A percentile compares a stretch with the other conserved stretches of the same genome.
phyloP scores from a whole-genome alignment of 2,329 filamentous ascomycete genomes.

The Helotiales sp. region DNA sequence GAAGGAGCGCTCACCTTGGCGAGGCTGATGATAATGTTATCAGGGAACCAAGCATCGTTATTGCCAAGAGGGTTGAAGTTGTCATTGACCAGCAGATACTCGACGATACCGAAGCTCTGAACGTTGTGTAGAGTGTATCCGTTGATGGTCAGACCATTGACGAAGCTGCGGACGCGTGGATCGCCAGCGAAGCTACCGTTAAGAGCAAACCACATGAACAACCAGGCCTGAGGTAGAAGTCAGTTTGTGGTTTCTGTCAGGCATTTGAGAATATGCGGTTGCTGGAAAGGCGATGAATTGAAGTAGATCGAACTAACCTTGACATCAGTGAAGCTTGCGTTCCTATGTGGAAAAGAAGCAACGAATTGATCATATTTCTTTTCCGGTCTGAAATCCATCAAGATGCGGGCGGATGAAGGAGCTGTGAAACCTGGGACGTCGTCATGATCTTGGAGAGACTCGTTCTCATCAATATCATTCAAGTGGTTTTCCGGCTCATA shows the following conservation, averaged over 20 bases:
- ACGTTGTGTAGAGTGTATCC: background rate
- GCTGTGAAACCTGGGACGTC: background rate
- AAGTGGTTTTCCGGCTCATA: background rate
- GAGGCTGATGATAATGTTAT: background rate
- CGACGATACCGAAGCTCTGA: background rate
- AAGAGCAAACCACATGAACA: background rate
- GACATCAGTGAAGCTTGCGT: background rate
- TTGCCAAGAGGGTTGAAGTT: background rate
- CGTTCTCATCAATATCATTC: background rate
- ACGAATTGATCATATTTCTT: background rate
- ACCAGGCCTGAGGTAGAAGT: background rate
- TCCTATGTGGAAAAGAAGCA: background rate
- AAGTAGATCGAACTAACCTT: background rate
- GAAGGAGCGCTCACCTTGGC: background rate
- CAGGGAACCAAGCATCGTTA: background rate
- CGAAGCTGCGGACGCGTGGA: background rate
- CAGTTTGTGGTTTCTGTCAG: background rate
- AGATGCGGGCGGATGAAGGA: background rate
- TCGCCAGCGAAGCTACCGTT: background rate
- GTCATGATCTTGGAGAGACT: background rate
- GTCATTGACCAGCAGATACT: background rate
- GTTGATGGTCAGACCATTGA: background rate
- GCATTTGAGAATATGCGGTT: too few species aligned
- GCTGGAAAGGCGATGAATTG: background rate
- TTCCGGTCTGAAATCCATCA: too few species aligned